Percentiles rank a stretch among this genome's conserved stretches.
phyloP scores from a whole-genome alignment of 768 basidiomycete species.

The Wakefieldia striispora region DNA sequence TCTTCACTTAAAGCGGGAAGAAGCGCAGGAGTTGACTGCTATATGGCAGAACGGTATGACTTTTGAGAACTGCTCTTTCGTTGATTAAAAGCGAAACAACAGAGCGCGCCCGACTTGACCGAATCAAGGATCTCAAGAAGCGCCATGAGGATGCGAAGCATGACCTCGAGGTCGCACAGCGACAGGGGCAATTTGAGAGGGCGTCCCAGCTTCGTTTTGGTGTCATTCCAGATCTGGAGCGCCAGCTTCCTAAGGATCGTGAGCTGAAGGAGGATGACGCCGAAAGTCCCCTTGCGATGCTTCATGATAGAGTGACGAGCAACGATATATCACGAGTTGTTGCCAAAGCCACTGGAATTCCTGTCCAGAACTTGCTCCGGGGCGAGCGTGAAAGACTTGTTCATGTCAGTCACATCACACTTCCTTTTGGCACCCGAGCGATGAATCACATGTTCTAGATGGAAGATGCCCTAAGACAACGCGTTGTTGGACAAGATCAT shows the following conservation, averaged over 20 bases:
- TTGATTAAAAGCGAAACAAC: neutral
- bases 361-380: slow-evolving; percentile 82
- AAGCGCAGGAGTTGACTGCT: slow-evolving; percentile 57
- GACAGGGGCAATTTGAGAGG: slow-evolving; percentile 81
- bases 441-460: slow-evolving; percentile 49
- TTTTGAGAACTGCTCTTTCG: neutral
- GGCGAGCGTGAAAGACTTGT: slow-evolving; percentile 89
- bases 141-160: slow-evolving; percentile 80
- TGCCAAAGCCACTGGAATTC: slow-evolving; percentile 86
- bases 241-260: slow-evolving; percentile 58
- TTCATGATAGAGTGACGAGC: slow-evolving; percentile 86
- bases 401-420: slow-evolving; percentile 52
- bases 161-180: slow-evolving; percentile 83
- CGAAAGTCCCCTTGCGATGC: slow-evolving; percentile 52
- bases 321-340: slow-evolving; percentile 88
- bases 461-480: slow-evolving; percentile 71
- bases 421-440: neutral
- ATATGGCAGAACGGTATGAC: slow-evolving; percentile 70
- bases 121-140: slow-evolving; percentile 70
- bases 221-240: slow-evolving; percentile 79
- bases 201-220: slow-evolving; percentile 83
- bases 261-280: slow-evolving; percentile 44
- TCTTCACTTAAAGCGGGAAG: slow-evolving; percentile 56
- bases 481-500: slow-evolving; percentile 90
- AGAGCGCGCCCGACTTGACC: slow-evolving; percentile 70